Conservation (phyloP, 1,139 yeast species). For the Meyerozyma sp. region DNA sequence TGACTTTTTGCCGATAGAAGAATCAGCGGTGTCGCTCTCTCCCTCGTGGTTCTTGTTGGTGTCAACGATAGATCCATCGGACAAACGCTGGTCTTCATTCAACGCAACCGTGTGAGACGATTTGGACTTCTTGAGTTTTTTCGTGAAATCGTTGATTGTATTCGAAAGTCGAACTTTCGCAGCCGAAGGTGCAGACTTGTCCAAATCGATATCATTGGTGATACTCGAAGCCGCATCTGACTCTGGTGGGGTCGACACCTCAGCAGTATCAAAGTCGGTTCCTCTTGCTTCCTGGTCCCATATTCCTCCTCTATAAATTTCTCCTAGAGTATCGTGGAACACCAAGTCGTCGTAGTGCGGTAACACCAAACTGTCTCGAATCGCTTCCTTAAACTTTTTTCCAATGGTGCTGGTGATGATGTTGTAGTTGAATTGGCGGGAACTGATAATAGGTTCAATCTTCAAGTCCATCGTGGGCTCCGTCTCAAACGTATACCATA, state of each 20-base stretch:
- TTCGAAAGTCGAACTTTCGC: slow-evolving; percentile 12
- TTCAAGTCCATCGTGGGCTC: slow-evolving; percentile 73
- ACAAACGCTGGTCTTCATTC: slow-evolving; percentile 22
- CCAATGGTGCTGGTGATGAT: slow-evolving; percentile 78
- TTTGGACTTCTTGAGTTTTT: slow-evolving; percentile 25
- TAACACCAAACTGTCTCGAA: slow-evolving; percentile 71
- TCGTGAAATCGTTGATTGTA: slow-evolving; percentile 33
- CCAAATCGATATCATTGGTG: slow-evolving; percentile 1
- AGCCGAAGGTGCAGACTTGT: slow-evolving; percentile 1
- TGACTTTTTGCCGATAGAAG: slow-evolving; percentile 3
- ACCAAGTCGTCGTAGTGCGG: slow-evolving; percentile 89
- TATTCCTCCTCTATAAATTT: slow-evolving; percentile 84
- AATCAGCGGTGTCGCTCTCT: neutral
- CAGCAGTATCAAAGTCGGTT: neutral
- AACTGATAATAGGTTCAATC: slow-evolving; percentile 84
- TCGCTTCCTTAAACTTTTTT: slow-evolving; percentile 71
- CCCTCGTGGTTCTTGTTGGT: neutral
- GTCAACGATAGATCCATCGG: slow-evolving; percentile 23
- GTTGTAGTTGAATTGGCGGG: slow-evolving; percentile 71
- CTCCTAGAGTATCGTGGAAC: slow-evolving; percentile 58
- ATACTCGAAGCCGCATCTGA: slow-evolving; percentile 6
- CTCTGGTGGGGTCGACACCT: slow-evolving; percentile 1
- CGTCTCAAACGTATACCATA: slow-evolving; percentile 84
- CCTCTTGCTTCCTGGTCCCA: slow-evolving; percentile 55
- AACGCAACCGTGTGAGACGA: slow-evolving; percentile 23